Evolutionary conservation across 176 grass and related monocot species (phyloP), one percentile per base, ranked within the genome.

Genomic region (Rhynchospora breviuscula): DNA sequence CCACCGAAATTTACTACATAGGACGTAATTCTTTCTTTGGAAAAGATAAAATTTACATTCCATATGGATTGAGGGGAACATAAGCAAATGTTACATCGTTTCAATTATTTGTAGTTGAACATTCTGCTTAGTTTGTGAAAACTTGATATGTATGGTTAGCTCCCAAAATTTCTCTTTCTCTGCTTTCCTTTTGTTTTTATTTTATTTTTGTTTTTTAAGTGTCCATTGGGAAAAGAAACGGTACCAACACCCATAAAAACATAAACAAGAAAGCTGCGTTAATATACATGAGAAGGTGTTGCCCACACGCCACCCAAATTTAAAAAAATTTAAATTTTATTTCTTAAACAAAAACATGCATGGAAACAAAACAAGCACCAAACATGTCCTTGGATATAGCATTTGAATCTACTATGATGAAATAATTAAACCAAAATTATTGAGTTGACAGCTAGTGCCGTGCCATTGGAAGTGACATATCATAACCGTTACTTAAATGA

Each of bases 361-460:
- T 76, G 45, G 69, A 49, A 74, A 74, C 69, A 74, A 74, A 74
- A 23, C 44, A 10, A 23, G 72, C 11, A 76, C 12, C 48, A 54
- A 15, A 54, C 72, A 54, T 54, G 48, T 76, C 46, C 70, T 23
- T 49, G 7, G 46, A 5, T 52, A 35, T 52, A 46, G 43, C 44
- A 72, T 54, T 3, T 54, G 12, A 54, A 8, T 53, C 23, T 54
- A 77, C 14, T 31, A 4, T 8, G 49, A 77, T 7, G 13, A 77
- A 54, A 56, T 77, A 77, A 77, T 56, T 54, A 77, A 56, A 22
- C 73, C 22, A 8, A 53, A 77, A 77, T 74, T 31, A 77, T 56
- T 77, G 49, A 56, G 73, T 77, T 77, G 73, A 22, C 73, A 77
- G 73, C 73, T 77, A 19, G 48, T 77, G 49, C 73, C 73, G 13